phyloP scores from a whole-genome alignment of 2,329 filamentous ascomycete genomes.

The Graphiopsis chlorocephala region DNA sequence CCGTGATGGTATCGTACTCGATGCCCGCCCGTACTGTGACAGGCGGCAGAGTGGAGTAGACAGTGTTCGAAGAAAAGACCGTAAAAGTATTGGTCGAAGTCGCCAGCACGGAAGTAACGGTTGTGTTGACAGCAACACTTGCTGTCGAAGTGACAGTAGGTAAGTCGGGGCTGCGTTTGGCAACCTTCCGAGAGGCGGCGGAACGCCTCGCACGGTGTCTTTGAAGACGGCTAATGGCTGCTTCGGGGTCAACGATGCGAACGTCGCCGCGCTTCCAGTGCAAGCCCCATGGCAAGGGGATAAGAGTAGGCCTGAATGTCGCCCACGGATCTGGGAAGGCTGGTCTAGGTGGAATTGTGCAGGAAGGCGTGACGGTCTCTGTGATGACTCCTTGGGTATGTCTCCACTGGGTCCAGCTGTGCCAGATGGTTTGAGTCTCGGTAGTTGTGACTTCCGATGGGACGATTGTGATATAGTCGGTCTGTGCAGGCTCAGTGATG shows the following conservation, averaged over 20 bases:
- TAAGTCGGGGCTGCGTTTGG: slow-evolving; percentile 37
- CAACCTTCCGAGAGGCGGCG: background rate
- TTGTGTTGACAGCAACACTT: slow-evolving; percentile 30
- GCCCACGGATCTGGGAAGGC: slow-evolving; percentile 36
- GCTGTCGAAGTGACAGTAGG: slow-evolving; percentile 36
- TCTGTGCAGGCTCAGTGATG: slow-evolving; percentile 15
- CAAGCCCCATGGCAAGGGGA: slow-evolving; percentile 24
- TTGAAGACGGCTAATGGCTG: background rate
- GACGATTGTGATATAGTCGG: slow-evolving; percentile 14
- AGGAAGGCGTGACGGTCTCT: slow-evolving; percentile 38
- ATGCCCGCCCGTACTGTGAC: slow-evolving; percentile 37
- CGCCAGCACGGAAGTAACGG: slow-evolving; percentile 24
- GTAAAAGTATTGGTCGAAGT: slow-evolving; percentile 11
- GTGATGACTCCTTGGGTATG: slow-evolving; percentile 22
- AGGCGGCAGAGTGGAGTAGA: slow-evolving; percentile 33
- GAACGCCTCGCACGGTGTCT: slow-evolving; percentile 10
- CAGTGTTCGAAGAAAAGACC: slow-evolving; percentile 16
- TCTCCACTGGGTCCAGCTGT: slow-evolving; percentile 33
- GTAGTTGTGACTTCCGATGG: slow-evolving; percentile 13
- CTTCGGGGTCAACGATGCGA: background rate
- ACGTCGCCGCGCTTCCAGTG: slow-evolving; percentile 24
- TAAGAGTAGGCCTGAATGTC: slow-evolving; percentile 35
- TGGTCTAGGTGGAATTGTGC: slow-evolving; percentile 35
- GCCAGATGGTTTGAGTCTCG: slow-evolving; percentile 32
- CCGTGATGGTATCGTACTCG: slow-evolving; percentile 34